A percentile compares a stretch with the other conserved stretches of the same genome.
Conservation (phyloP, 163 green algal species). For the Scenedesmus sp. region DNA sequence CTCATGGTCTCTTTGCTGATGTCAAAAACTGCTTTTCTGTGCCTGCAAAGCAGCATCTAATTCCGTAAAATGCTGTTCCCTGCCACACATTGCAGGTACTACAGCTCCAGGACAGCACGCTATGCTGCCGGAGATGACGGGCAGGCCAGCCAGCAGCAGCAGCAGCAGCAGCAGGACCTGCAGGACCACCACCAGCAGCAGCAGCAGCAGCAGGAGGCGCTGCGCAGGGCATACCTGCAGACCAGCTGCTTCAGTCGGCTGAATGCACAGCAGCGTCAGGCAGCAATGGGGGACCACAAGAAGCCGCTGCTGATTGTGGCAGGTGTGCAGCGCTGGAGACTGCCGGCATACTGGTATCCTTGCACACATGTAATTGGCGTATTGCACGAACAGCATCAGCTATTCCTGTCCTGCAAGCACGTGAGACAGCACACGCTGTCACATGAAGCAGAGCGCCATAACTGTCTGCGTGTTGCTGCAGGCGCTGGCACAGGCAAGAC, state of each 20-base stretch:
- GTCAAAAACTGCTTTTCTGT: not conserved
- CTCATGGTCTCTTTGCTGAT: not conserved
- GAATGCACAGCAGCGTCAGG: slow-evolving; percentile 32
- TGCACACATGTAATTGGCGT: not conserved
- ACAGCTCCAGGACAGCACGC: slow-evolving; percentile 12
- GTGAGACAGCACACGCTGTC: not conserved
- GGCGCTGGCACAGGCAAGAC: slow-evolving; percentile 56
- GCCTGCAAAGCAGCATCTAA: not conserved
- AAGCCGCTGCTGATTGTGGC: slow-evolving; percentile 42
- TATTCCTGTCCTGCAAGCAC: not conserved
- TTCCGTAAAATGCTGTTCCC: not conserved
- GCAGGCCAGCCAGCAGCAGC: not conserved
- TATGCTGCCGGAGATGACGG: not conserved
- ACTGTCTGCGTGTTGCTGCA: slow-evolving; percentile 19
- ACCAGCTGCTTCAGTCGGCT: not conserved
- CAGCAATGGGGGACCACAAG: not conserved
- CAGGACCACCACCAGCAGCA: slow-evolving; percentile 12
- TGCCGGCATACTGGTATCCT: too few species aligned
- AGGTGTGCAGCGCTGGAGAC: not conserved
- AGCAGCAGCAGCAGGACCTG: not conserved
- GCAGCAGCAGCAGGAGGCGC: not conserved
- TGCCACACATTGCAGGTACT: not conserved
- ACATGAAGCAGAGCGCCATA: not conserved
- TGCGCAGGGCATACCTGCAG: not conserved
- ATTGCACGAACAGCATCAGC: not conserved